A percentile compares a stretch with the other conserved stretches of the same genome.
Conservation (phyloP, 305 asterid genomes). For the Withania somnifera region DNA sequence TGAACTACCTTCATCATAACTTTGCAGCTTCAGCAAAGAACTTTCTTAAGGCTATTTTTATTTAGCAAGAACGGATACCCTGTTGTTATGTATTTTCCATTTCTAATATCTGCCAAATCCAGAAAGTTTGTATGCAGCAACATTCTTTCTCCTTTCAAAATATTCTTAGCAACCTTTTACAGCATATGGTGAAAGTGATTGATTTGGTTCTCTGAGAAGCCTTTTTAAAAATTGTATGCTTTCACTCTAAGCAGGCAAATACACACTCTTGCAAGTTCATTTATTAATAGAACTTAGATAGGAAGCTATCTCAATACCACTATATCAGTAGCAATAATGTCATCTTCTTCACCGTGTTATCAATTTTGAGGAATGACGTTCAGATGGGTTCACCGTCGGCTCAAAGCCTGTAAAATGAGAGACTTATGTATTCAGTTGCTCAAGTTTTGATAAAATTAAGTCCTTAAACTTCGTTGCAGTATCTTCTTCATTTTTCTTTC, state of each 20-base stretch:
- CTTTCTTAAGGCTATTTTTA: neutral
- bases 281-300: neutral
- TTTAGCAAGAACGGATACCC: neutral
- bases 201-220: neutral
- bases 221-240: neutral
- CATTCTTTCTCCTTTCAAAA: neutral
- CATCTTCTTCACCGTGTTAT: neutral
- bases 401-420: neutral
- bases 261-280: neutral
- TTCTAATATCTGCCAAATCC: neutral
- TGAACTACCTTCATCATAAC: neutral
- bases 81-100: neutral
- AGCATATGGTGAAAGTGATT: neutral
- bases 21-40: neutral
- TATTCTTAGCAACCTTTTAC: neutral
- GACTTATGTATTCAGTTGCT: neutral
- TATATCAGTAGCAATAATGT: neutral
- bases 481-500: neutral
- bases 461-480: neutral
- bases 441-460: neutral
- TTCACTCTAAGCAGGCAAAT: neutral
- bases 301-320: neutral
- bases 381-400: neutral
- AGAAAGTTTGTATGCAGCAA: neutral
- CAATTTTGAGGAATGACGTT: neutral